Evolutionary conservation across 2,329 filamentous ascomycete species (phyloP).

Genomic region (Colletotrichum sp.): DNA sequence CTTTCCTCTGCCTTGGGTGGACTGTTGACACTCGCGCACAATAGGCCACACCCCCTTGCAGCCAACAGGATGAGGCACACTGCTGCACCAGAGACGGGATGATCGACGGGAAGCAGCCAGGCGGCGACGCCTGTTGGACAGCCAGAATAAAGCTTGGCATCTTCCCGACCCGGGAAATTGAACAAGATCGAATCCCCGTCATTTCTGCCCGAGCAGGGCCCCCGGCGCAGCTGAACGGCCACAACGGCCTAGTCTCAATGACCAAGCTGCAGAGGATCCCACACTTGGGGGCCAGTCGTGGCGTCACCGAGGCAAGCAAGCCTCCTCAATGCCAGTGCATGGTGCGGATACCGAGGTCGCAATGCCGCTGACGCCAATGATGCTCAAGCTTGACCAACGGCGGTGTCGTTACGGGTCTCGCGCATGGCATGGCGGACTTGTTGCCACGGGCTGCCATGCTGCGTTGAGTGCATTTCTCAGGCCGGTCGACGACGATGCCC

Average conservation of each 20-base stretch:
- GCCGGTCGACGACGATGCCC: neutral
- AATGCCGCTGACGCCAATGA: neutral
- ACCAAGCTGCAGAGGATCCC: neutral
- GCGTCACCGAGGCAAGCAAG: neutral
- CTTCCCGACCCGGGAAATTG: conserved; percentile 13
- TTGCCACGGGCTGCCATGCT: neutral
- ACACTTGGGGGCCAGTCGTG: neutral
- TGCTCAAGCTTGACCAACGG: neutral
- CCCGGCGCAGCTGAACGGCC: neutral
- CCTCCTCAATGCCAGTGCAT: neutral
- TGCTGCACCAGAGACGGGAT: conserved; percentile 16
- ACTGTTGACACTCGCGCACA: neutral
- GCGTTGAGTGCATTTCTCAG: neutral
- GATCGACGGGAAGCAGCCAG: conserved; percentile 20
- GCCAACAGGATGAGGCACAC: conserved; percentile 6
- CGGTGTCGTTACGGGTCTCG: neutral
- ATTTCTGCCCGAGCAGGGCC: conserved; percentile 6
- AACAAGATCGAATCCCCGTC: conserved; percentile 12
- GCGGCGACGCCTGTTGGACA: conserved; percentile 14
- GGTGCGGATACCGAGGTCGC: neutral
- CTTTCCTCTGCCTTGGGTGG: conserved; percentile 1
- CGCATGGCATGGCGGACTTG: neutral
- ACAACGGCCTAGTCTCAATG: neutral
- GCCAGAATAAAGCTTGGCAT: conserved; percentile 16
- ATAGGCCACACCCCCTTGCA: conserved; percentile 12